phyloP scores from a whole-genome alignment of 2,329 filamentous ascomycete species.

The Alternaria metachromatica region DNA sequence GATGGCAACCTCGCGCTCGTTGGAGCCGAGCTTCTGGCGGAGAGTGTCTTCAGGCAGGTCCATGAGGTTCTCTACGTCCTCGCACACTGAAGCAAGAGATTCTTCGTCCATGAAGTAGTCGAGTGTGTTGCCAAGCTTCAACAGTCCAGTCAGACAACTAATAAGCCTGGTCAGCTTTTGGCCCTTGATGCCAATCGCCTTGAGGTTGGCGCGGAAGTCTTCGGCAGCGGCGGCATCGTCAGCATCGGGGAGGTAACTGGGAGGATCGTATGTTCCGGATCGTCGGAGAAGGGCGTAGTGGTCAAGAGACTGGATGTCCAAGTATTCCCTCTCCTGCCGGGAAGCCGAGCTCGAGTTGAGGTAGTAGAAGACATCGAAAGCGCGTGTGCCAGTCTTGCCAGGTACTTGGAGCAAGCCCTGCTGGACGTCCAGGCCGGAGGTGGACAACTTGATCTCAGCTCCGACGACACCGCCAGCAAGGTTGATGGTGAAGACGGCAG shows the following conservation, averaged over 20 bases:
- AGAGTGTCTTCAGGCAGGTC: slow-evolving; percentile 87
- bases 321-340: slow-evolving; percentile 84
- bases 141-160: slow-evolving; percentile 80
- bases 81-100: slow-evolving; percentile 81
- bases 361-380: slow-evolving; percentile 98
- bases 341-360: slow-evolving; percentile 91
- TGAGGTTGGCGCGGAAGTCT: slow-evolving; percentile 86
- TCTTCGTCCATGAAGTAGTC: slow-evolving; percentile 87
- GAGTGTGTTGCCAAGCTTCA: slow-evolving; percentile 91
- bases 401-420: slow-evolving; percentile 83
- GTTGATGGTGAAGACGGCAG: slow-evolving; percentile 81
- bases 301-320: slow-evolving; percentile 78
- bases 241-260: slow-evolving; percentile 86
- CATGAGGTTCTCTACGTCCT: slow-evolving; percentile 86
- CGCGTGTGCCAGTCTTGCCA: slow-evolving; percentile 79
- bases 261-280: slow-evolving; percentile 85
- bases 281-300: slow-evolving; percentile 79
- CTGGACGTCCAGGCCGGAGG: slow-evolving; percentile 84
- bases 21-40: slow-evolving; percentile 77
- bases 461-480: slow-evolving; percentile 79
- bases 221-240: slow-evolving; percentile 93
- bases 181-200: slow-evolving; percentile 93
- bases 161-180: slow-evolving; percentile 81
- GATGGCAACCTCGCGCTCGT: slow-evolving; percentile 83
- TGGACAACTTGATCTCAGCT: slow-evolving; percentile 78